Conservation (phyloP, 2,329 filamentous ascomycete genomes). For the Exophiala dermatitidis region DNA sequence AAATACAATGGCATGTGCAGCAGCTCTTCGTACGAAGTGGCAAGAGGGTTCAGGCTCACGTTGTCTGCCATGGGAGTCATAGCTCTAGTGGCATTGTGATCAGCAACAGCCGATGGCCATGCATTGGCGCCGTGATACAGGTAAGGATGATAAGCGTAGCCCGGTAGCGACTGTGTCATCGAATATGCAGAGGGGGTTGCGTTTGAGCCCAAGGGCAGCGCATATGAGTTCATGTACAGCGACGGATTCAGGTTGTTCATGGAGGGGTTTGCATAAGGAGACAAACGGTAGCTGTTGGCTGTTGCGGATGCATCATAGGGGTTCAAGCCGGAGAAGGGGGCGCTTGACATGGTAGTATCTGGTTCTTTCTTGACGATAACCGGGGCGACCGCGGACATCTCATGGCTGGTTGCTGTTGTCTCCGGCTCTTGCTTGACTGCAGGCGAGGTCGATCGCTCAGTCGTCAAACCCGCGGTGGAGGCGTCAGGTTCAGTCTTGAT, state of each 20-base stretch:
- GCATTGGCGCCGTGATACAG: slow-evolving; percentile 1
- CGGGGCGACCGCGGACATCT: background rate
- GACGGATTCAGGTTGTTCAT: background rate
- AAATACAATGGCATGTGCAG: slow-evolving; percentile 17
- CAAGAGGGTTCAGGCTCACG: slow-evolving; percentile 12
- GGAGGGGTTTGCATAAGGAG: background rate
- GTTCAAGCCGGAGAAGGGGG: background rate
- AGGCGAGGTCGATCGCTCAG: background rate
- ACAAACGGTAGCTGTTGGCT: background rate
- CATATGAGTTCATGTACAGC: background rate
- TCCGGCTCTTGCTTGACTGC: slow-evolving; percentile 11
- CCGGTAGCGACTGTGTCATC: background rate
- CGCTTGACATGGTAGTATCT: background rate
- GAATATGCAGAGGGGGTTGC: background rate
- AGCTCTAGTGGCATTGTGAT: background rate
- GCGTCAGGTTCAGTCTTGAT: slow-evolving; percentile 15
- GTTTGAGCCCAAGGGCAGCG: background rate
- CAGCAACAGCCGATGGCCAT: background rate
- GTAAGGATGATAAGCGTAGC: background rate
- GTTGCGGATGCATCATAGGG: background rate
- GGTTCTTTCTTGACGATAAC: slow-evolving; percentile 1
- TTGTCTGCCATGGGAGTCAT: background rate
- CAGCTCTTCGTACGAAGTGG: slow-evolving; percentile 18
- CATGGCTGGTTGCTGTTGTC: background rate
- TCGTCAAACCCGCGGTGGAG: background rate